Evolutionary conservation across 1,284 basidiomycete genomes (phyloP).

Genomic region (Trichosporon coremiiforme): DNA sequence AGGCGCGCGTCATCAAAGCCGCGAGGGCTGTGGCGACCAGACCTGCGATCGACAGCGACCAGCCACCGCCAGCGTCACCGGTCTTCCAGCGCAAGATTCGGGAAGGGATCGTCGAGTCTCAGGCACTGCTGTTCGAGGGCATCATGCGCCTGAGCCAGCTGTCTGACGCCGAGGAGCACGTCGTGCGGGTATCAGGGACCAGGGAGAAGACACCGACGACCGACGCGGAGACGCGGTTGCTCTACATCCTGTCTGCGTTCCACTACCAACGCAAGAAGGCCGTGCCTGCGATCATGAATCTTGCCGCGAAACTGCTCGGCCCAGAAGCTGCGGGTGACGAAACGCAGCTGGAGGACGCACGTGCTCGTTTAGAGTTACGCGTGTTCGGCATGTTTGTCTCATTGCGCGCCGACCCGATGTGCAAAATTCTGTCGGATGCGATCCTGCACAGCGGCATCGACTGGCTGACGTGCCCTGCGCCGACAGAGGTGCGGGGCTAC

Average conservation of each 20-base stretch:
- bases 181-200: background rate
- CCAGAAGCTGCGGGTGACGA: conserved; percentile 75
- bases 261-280: conserved; percentile 69
- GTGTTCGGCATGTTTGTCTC: conserved; percentile 85
- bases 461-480: conserved; percentile 87
- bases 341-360: conserved; percentile 66
- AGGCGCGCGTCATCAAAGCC: conserved; percentile 74
- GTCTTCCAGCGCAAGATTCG: conserved; percentile 68
- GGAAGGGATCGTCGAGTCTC: conserved; percentile 80
- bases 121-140: conserved; percentile 89
- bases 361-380: conserved; percentile 78
- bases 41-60: background rate
- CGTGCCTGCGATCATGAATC: conserved; percentile 77
- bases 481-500: conserved; percentile 89
- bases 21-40: conserved; percentile 60
- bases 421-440: conserved; percentile 64
- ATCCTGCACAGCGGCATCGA: conserved; percentile 85
- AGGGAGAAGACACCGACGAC: conserved; percentile 16
- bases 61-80: conserved; percentile 38
- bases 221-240: conserved; percentile 75
- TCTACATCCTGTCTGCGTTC: conserved; percentile 90
- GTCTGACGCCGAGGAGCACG: conserved; percentile 5
- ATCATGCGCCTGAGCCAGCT: conserved; percentile 70
- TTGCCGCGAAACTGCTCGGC: conserved; percentile 77
- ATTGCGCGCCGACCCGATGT: conserved; percentile 71